Percentiles rank a stretch among this genome's conserved stretches.
These are phyloP conservation scores for Spinacia oleracea DNA, from an alignment of 179 eudicot genomes.

Conservation along the genomic window DNA sequence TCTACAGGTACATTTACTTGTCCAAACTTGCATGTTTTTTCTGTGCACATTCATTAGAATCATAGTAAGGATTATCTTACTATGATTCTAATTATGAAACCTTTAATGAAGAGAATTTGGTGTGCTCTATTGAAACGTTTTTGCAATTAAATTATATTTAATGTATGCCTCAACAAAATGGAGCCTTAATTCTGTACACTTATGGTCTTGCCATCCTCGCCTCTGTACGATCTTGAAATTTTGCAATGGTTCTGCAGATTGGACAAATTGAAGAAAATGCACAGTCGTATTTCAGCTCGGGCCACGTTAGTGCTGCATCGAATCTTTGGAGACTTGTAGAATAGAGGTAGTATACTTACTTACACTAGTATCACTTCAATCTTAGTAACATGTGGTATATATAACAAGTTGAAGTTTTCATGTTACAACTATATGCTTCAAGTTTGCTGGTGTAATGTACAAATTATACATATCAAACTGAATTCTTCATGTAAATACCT, in stretches of 20 bases:
- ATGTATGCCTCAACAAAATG: background rate
- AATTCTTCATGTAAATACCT: background rate
- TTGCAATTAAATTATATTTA: background rate
- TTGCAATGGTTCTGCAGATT: slow-evolving; percentile 45
- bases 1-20: slow-evolving; percentile 62
- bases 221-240: background rate
- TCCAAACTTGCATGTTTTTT: background rate
- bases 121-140: background rate
- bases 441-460: slow-evolving; percentile 18
- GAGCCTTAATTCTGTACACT: background rate
- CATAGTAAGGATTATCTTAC: background rate
- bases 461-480: slow-evolving; percentile 11
- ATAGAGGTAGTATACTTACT: slow-evolving; percentile 7
- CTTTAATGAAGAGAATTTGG: background rate
- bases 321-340: slow-evolving; percentile 48
- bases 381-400: background rate
- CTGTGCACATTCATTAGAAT: background rate
- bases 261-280: slow-evolving; percentile 80
- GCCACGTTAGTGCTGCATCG: slow-evolving; percentile 56
- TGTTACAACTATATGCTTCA: slow-evolving; percentile 14
- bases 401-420: slow-evolving; percentile 15
- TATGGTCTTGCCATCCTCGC: background rate
- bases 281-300: slow-evolving; percentile 64
- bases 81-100: background rate
- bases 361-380: slow-evolving; percentile 2